Base-by-base conservation (phyloP, 106 monocot species). In the Posidonia australis region DNA sequence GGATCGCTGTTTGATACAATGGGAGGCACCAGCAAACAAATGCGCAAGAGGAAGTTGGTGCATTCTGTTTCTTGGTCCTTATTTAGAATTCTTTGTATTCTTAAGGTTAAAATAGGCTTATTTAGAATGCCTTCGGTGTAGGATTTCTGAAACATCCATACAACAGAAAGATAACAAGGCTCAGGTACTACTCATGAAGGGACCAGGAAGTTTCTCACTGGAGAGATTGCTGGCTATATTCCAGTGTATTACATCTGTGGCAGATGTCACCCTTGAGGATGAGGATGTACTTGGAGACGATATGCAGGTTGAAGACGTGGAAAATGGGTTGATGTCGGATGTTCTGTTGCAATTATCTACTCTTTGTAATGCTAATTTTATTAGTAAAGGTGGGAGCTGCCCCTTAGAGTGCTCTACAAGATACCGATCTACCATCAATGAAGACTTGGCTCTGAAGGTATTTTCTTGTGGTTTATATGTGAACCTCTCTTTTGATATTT, bases 201-300 rank as follows among this genome's bases (percentile, higher is more conserved):
- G 91, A 45, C 98, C 98, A 31, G 98, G 87, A 48, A 91, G 70
- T 60, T 98, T 98, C 55, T 90, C 98, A 31, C 59, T 98, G 30
- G 98, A 98, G 74, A 84, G 98, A 67, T 47, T 98, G 51, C 60
- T 98, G 51, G 98, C 87, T 14, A 88, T 98, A 70, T 98, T 88
- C 64, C 87, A 98, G 62, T 98, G 91, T 61, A 88, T 91, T 51
- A 81, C 91, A 26, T 91, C 82, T 12, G 82, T 87, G 5, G 42
- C 62, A 24, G 98, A 98, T 67, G 71, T 52, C 55, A 25, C 10
- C 24, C 44, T 51, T 29, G 78, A 78, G 21, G 77, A 79, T 26
- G 78, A 78, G 22, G 77, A 80, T 59, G 61, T 49, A 20, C 42
- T 60, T 47, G 64, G 64, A 63, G 76, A 79, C 61, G 60, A 67